A percentile compares a stretch with the other conserved stretches of the same genome.
Conservation (phyloP, 2,329 filamentous ascomycete genomes). For the Fusarium nanum region DNA sequence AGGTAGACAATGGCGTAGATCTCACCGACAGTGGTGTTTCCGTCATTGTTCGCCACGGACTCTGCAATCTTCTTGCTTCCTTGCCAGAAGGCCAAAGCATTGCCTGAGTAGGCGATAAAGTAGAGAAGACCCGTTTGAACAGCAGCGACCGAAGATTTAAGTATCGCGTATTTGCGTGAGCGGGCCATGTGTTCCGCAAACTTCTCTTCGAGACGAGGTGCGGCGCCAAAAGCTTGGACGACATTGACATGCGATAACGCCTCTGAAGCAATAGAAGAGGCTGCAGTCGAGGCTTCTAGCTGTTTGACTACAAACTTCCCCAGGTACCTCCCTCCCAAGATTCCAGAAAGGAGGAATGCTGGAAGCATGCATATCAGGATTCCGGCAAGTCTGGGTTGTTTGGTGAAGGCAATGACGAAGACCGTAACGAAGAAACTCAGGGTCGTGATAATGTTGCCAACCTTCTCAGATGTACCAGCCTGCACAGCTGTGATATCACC, state of each 20-base stretch:
- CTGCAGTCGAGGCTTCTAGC: constrained; percentile 59
- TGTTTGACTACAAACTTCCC: constrained; percentile 62
- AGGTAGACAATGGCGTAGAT: constrained; percentile 63
- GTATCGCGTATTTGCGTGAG: constrained; percentile 64
- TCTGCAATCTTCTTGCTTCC: constrained; percentile 64
- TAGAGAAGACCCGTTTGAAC: constrained; percentile 70
- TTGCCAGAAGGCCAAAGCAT: constrained; percentile 75
- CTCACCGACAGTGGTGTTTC: constrained; percentile 55
- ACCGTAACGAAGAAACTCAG: constrained; percentile 74
- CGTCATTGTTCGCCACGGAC: constrained; percentile 49
- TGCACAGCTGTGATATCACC: constrained; percentile 75
- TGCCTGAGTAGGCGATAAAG: constrained; percentile 74
- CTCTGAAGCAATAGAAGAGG: constrained; percentile 70
- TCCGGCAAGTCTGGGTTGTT: constrained; percentile 69
- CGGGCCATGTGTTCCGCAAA: constrained; percentile 57
- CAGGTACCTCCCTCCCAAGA: constrained; percentile 66
- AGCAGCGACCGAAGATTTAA: constrained; percentile 67
- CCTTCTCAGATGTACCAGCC: constrained; percentile 77
- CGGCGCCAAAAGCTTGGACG: constrained; percentile 72
- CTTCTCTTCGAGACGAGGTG: constrained; percentile 55
- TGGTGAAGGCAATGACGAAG: constrained; percentile 74
- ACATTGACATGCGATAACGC: constrained; percentile 68
- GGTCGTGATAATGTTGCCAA: constrained; percentile 71
- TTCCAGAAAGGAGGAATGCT: constrained; percentile 69
- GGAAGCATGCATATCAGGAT: constrained; percentile 73